Evolutionary conservation across 2,329 filamentous ascomycete species (phyloP), one percentile per base, ranked within the genome.

Genomic region (Alternaria burnsii): DNA sequence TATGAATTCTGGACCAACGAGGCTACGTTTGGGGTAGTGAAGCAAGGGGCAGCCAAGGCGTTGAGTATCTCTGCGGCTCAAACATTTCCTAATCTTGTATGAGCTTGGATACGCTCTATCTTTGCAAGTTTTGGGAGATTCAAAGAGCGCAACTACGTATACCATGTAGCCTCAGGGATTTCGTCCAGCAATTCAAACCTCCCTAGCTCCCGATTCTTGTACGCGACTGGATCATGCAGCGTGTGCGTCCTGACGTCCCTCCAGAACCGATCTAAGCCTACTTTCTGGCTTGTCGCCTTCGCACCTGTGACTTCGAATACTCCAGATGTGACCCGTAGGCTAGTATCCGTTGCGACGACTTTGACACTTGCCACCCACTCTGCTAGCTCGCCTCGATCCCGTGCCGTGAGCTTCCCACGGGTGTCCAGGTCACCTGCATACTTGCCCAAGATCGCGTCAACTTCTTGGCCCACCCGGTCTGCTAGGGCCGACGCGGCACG

Each of bases 181-280:
- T 89, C 86, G 14, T 80, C 82, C 51, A 89, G 67, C 55, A 90
- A 68, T 40, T 84, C 79, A 70, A 82, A 90, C 22, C 85, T 76
- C 0, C 88, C 88, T 52, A 89, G 67, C 75, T 90, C 88, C 3
- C 85, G 76, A 58, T 89, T 87, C 81, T 90, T 90, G 68, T 89
- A 90, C 24, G 87, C 85, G 28, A 90, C 87, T 0, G 88, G 88
- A 73, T 90, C 88, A 76, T 90, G 88, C 67, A 91, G 73, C 0
- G 84, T 86, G 75, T 91, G 88, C 5, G 87, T 89, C 5, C 88
- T 76, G n/a, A 90, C 78, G 69, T 91, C 88, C 46, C 88, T 81
- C 87, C 87, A 90, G 74, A 88, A 90, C 1, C 88, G 79, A 77
- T 90, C 88, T 59, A 91, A 75, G 0, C 87, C 87, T 1, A 88